Evolutionary conservation across 768 basidiomycete species (phyloP), one percentile per base, ranked within the genome.

Genomic region (Cystobasidium tubakii): DNA sequence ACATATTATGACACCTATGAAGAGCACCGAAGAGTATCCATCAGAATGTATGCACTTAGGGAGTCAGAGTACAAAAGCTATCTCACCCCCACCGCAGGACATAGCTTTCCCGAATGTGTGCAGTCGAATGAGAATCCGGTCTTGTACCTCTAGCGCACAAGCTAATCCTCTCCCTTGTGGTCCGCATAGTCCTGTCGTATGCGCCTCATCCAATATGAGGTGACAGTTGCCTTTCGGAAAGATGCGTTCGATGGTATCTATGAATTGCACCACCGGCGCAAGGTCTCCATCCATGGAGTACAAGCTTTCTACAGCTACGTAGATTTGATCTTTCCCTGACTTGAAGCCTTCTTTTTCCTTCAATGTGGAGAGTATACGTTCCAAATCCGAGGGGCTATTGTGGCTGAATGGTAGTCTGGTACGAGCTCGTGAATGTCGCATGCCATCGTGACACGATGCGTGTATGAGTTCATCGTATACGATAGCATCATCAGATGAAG

Each of bases 201-300:
- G 95, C 0, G 95, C 95, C 76, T 79, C 94, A 74, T 97, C 95
- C 0, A 97, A 88, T 19, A 96, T 81, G 15, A 96, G 81, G 80
- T 89, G 87, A 29, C 84, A 87, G 78, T 89, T 89, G 1, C 85
- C 84, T 21, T 77, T 69, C 0, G 89, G 88, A 50, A 92, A 85
- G 15, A 82, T 44, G 34, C 76, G 66, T 55, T 91, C 87, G 54
- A 92, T 78, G 1, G 85, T 78, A 31, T 91, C 87, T 54, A 92
- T 77, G 2, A 85, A 77, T 31, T 86, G 85, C 19, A 66, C 66
- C 33, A 98, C 83, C 0, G 92, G 92, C 0, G 89, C 85, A 74
- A 95, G 85, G 31, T 92, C 95, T 17, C 95, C 95, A 77, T 98
- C 95, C 95, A 98, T 98, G 72, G 89, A 90, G 77, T 97, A 97